Percentiles rank a stretch among this genome's conserved stretches.
These are phyloP conservation scores for Pichia heedii DNA, from an alignment of 805 yeast genomes.

Conservation along the genomic window DNA sequence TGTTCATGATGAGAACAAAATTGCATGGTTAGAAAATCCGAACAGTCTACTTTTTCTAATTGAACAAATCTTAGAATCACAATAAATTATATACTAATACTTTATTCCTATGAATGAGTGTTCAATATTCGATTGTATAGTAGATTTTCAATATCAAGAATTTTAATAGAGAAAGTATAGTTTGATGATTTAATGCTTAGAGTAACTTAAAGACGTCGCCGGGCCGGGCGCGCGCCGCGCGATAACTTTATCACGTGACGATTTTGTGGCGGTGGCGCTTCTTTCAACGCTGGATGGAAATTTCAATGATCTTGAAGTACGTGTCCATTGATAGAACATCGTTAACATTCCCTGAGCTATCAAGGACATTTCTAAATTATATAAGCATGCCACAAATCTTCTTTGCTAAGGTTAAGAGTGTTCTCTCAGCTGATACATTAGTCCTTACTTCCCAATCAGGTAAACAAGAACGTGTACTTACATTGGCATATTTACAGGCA, in stretches of 20 bases:
- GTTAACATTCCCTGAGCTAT: too few relatives aligned
- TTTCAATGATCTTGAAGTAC: background rate
- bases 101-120: too few relatives aligned
- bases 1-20: background rate
- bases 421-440: constrained; percentile 62
- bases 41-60: background rate
- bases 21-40: constrained; percentile 18
- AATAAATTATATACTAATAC: too few relatives aligned
- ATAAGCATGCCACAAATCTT: constrained; percentile 29
- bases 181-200: too few relatives aligned
- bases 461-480: constrained; percentile 52
- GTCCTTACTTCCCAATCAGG: constrained; percentile 45
- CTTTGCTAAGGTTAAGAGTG: constrained; percentile 59
- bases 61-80: background rate
- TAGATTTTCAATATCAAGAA: too few relatives aligned
- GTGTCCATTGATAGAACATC: background rate
- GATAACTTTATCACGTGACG: too few relatives aligned
- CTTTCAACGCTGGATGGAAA: too few relatives aligned
- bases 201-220: too few relatives aligned
- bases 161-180: too few relatives aligned
- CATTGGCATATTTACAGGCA: constrained; percentile 57
- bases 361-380: background rate
- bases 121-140: too few relatives aligned
- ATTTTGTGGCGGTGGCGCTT: too few relatives aligned
- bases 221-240: too few relatives aligned